Evolutionary conservation across 495 filamentous ascomycete species (phyloP), one percentile per base, ranked within the genome.

Genomic region (Neurospora intermedia): DNA sequence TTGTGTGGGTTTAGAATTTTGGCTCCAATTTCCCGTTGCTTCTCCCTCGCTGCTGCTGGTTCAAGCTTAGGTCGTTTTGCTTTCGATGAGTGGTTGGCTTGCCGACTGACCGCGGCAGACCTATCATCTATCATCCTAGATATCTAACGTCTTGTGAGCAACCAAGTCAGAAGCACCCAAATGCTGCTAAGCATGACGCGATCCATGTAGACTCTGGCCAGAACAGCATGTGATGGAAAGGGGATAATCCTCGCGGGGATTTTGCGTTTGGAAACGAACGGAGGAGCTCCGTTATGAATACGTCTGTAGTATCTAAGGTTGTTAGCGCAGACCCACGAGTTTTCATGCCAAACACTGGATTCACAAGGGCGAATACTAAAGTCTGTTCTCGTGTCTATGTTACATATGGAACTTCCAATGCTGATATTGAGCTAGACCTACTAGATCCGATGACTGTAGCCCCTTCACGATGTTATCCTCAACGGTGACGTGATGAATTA

Each of bases 401-500:
- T 45, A 45, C 18, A 45, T 45, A 7, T 45, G 7, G 43, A 45
- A 18, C n/a, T n/a, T 45, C 18, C 18, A 45, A 7, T n/a, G 7
- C 43, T 18, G 43, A 45, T 16, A 45, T 18, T 16, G n/a, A 7
- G 43, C 16, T 45, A n/a, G 43, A 48, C n/a, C n/a, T n/a, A 20
- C 45, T 4, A 48, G 45, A 20, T 10, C n/a, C 45, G n/a, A 48
- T 48, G 45, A 48, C n/a, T 48, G 45, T 4, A 48, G 45, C 45
- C n/a, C 45, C n/a, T 48, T 48, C 45, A 48, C 9, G 9, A 23
- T 48, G n/a, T 48, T n/a, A 23, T n/a, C 45, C n/a, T 23, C 45
- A 15, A 80, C 79, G 2, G 72, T 69, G 80, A 86, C 73, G 18
- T 84, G 83, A 69, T 89, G 81, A n/a, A 92, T 83, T 6, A 88